A percentile compares a stretch with the other conserved stretches of the same genome.
phyloP scores from a whole-genome alignment of 257 asterid genomes.

The Solanum peruvianum region DNA sequence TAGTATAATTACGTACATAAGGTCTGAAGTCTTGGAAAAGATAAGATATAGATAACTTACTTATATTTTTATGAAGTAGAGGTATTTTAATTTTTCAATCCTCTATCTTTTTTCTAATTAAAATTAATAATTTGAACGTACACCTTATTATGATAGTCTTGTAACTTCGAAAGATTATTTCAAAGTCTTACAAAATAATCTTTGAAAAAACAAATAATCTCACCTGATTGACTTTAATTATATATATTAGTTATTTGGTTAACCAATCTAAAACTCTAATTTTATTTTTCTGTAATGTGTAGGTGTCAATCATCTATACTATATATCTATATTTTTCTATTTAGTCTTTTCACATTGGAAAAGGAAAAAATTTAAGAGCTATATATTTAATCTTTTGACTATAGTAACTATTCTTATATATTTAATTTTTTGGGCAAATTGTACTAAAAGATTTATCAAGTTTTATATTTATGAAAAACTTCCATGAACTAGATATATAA shows the following conservation, averaged over 20 bases:
- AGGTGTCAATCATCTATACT: not conserved
- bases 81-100: too few species aligned
- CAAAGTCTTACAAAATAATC: not conserved
- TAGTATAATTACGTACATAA: not conserved
- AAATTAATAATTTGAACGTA: too few species aligned
- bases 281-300: not conserved
- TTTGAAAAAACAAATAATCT: not conserved
- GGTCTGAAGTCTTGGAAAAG: fast-evolving
- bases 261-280: not conserved
- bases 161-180: not conserved
- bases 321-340: not conserved
- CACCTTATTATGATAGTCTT: not conserved
- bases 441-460: not conserved
- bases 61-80: too few species aligned
- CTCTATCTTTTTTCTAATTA: too few species aligned
- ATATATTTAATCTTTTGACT: not conserved
- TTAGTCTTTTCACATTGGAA: not conserved
- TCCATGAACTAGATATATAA: not conserved
- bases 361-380: not conserved
- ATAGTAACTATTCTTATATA: not conserved
- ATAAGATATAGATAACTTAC: not conserved
- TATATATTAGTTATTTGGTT: not conserved
- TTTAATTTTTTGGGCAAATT: not conserved
- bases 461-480: not conserved
- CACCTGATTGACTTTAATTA: not conserved